Base-by-base conservation (phyloP, 371 early-diverging fungal genomes). In the Syncephalastrum contaminatum region DNA sequence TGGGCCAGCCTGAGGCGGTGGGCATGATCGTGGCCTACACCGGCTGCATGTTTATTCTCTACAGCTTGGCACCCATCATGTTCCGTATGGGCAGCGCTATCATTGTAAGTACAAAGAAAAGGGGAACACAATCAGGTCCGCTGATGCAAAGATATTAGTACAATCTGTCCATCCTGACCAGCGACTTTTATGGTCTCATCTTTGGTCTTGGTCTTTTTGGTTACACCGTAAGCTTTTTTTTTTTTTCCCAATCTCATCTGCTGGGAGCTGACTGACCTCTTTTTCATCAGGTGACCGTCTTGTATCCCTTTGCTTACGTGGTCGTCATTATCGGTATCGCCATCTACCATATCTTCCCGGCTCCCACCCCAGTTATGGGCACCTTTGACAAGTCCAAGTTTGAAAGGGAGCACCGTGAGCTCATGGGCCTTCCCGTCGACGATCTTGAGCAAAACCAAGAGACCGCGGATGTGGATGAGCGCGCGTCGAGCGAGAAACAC, bases 131-230 rank as follows among this genome's bases (percentile, higher is more conserved):
- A 30, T 30, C 36, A 30, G 36, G 12, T 30, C 36, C 8, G 36
- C 36, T 30, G 36, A 30, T 12, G 36, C 36, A 30, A 5, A 10
- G 10, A 30, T 30, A 25, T 25, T 25, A 30, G 55, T 90, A 85
- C 70, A 90, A 90, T 60, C 62, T 90, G 52, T 87, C 87, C 27
- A 60, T 90, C 22, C 64, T 89, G 63, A 88, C 89, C 14, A 82
- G 85, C 53, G 89, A 90, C 62, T 86, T 90, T 51, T 90, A 88
- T 59, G 82, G 85, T 4, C 72, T 88, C 41, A 66, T 88, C 51
- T 80, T 90, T 64, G 85, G 88, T 19, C 55, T 87, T 45, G 72
- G 80, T 59, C 69, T 89, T 53, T 88, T 88, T 60, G 64, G 77
- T 25, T 64, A 76, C 60, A 57, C 53, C 57, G 80, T 77, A 67